phyloP scores from a whole-genome alignment of 805 yeast genomes.

The Barnettozyma siamensis region DNA sequence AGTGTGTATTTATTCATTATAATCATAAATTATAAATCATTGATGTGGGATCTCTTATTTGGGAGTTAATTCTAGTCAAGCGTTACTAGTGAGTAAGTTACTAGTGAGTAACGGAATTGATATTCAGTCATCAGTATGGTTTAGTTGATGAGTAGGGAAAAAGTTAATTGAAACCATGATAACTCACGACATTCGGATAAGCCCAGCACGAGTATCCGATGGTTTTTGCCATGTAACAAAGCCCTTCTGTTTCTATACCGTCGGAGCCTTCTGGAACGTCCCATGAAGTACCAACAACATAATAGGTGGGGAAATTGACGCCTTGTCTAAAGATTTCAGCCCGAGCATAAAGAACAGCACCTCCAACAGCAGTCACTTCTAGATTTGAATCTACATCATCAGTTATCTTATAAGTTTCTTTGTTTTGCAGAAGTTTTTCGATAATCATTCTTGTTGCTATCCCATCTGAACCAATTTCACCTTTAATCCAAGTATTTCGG shows the following conservation, averaged over 20 bases:
- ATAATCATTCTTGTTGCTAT: conserved; percentile 5
- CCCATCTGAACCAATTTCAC: conserved; percentile 18
- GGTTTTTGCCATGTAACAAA: conserved; percentile 40
- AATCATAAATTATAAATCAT: too few species aligned
- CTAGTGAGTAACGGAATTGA: too few species aligned
- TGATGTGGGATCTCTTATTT: too few species aligned
- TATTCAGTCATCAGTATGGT: too few species aligned
- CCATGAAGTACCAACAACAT: conserved; percentile 42
- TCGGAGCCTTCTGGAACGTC: conserved; percentile 42
- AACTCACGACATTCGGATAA: conserved; percentile 35
- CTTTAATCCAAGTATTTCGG: conserved; percentile 30
- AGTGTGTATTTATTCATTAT: too few species aligned
- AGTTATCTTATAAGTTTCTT: conserved; percentile 8
- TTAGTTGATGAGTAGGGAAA: too few species aligned
- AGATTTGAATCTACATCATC: conserved; percentile 14
- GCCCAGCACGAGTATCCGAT: conserved; percentile 45
- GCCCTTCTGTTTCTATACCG: conserved; percentile 50
- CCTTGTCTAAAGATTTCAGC: conserved; percentile 41
- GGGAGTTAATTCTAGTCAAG: too few species aligned
- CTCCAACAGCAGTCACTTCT: conserved; percentile 40
- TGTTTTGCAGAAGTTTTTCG: conserved; percentile 5
- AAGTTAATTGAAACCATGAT: conserved; percentile 3
- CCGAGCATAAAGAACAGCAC: conserved; percentile 41
- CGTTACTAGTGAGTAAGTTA: too few species aligned
- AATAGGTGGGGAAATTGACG: conserved; percentile 39